Percentiles rank a stretch among this genome's conserved stretches.
phyloP scores from a whole-genome alignment of 164 flowering plant genomes.

The Annona cherimola region DNA sequence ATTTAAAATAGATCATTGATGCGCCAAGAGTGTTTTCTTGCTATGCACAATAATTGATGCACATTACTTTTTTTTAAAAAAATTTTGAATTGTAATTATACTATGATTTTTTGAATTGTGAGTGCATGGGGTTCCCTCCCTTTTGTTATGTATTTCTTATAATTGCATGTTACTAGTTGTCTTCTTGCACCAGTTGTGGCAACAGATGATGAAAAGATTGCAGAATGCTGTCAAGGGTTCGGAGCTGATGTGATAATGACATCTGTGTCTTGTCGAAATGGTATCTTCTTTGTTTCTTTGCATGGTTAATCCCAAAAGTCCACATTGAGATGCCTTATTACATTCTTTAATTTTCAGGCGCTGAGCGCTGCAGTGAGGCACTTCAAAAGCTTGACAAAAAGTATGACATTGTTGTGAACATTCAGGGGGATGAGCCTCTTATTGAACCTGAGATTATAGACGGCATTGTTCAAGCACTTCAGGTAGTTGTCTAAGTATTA shows the following conservation, averaged over 20 bases:
- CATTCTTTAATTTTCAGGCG: slow-evolving; percentile 35
- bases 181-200: slow-evolving; percentile 66
- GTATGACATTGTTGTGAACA: slow-evolving; percentile 93
- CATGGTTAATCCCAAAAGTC: slow-evolving; percentile 5
- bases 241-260: slow-evolving; percentile 98
- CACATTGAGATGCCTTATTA: background rate
- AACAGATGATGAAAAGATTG: slow-evolving; percentile 88
- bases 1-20: too few relatives aligned
- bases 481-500: slow-evolving; percentile 34
- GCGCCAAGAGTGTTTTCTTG: too few relatives aligned
- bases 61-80: too few relatives aligned
- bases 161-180: slow-evolving; percentile 1
- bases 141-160: slow-evolving; percentile 5
- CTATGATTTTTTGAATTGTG: too few relatives aligned
- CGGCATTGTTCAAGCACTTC: slow-evolving; percentile 84
- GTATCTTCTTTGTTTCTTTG: slow-evolving; percentile 28
- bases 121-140: background rate
- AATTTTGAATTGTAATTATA: too few relatives aligned
- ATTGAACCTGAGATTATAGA: slow-evolving; percentile 97
- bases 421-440: slow-evolving; percentile 98
- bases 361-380: slow-evolving; percentile 95
- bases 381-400: slow-evolving; percentile 71
- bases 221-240: slow-evolving; percentile 85
- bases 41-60: too few relatives aligned
- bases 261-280: slow-evolving; percentile 85